These are phyloP conservation scores for Amesomyces nigricolor DNA, from an alignment of 2,329 filamentous ascomycete genomes.

Conservation along the genomic window DNA sequence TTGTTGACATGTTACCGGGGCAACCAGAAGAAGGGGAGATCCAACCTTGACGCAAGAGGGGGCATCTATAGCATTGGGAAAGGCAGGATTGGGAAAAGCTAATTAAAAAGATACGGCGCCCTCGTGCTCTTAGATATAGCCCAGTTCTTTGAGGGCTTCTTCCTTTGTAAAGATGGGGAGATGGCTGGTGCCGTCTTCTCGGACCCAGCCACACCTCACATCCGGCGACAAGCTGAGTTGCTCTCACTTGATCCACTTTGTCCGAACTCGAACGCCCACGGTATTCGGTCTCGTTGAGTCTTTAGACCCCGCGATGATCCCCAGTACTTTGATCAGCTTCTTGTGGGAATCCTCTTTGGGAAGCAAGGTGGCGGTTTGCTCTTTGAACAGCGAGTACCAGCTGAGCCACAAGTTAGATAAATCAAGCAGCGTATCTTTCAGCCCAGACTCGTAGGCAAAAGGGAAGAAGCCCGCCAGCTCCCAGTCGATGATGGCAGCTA, in stretches of 20 bases:
- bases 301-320: background rate
- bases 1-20: no score
- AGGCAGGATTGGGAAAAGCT: no score
- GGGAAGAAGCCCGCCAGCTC: constrained; percentile 7
- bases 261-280: background rate
- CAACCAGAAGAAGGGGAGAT: no score
- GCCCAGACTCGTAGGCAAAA: constrained; percentile 2
- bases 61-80: no score
- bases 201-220: background rate
- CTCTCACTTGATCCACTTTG: constrained; percentile 4
- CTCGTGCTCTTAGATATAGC: background rate
- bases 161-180: background rate
- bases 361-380: background rate
- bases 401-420: constrained; percentile 1
- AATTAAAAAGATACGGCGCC: no score
- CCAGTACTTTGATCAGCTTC: background rate
- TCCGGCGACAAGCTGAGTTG: background rate
- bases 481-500: constrained; percentile 8
- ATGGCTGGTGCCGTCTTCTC: background rate
- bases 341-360: background rate
- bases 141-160: constrained; percentile 2
- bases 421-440: background rate
- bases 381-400: constrained; percentile 10
- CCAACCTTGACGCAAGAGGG: no score
- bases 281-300: background rate